Base-by-base conservation (phyloP, 2,329 filamentous ascomycete species). In the Fusarium stilboides region DNA sequence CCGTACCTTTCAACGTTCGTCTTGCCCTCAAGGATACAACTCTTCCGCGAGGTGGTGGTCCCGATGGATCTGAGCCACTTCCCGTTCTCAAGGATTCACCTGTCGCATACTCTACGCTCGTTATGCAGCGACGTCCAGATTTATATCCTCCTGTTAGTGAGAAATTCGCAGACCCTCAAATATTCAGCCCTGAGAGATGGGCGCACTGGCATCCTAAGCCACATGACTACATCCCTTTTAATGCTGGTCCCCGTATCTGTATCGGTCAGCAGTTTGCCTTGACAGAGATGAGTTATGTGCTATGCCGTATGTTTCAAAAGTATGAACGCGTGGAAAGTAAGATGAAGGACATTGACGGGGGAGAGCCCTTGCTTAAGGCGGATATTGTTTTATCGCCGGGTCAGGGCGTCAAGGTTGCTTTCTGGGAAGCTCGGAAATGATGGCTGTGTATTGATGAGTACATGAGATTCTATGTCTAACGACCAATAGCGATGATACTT, bases 221-320 rank as follows among this genome's bases (percentile, higher is more conserved):
- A 1, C 92, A 91, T 88, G 86, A 90, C 66, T 94, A 92, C 76
- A 85, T 94, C 42, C 91, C 92, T 6, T 93, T 94, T 79, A 93
- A 93, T 76, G 90, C 90, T 13, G 91, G 91, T 1, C 89, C 91
- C 43, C 83, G 92, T 33, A 91, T 93, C 75, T 93, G 92, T 78
- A 88, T 94, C 62, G 91, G 92, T 3, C 91, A 95, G 83, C 91
- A 95, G 78, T 95, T 94, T 77, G 93, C 92, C 15, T 80, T 94
- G 46, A 93, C 91, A 0, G 91, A 94, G 82, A 92, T 92, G 82
- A 82, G 83, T 31, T 94, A 94, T 76, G 89, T 91, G 12, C 84
- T 94, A 63, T 89, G 90, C 28, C 83, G 92, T 44, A 75, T 95
- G 69, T 87, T 94, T 75, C 93, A 95, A 82, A 84, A 86, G 24